phyloP scores from a whole-genome alignment of 2,329 filamentous ascomycete species.

The Lachnellula arida region DNA sequence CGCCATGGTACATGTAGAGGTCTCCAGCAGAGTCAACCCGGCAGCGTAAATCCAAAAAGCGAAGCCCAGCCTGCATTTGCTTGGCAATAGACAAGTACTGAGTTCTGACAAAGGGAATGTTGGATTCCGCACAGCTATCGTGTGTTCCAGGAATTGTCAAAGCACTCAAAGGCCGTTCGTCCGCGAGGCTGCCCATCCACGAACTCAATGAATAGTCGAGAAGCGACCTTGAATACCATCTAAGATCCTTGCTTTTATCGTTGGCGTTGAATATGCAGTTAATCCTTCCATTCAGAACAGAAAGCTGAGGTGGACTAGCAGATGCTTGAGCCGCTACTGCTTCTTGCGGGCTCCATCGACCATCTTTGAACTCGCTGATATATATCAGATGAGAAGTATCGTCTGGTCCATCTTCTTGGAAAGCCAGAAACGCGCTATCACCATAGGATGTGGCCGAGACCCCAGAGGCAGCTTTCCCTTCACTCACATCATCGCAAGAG shows the following conservation, averaged over 20 bases:
- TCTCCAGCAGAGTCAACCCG: slow-evolving; percentile 48
- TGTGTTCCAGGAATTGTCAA: slow-evolving; percentile 70
- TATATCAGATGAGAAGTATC: slow-evolving; percentile 20
- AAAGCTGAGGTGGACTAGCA: slow-evolving; percentile 20
- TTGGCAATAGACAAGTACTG: slow-evolving; percentile 58
- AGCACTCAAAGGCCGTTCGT: slow-evolving; percentile 53
- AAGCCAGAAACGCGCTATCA: slow-evolving; percentile 30
- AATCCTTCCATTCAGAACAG: slow-evolving; percentile 29
- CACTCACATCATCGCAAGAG: slow-evolving; percentile 31
- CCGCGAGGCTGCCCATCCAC: slow-evolving; percentile 61
- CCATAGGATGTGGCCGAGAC: slow-evolving; percentile 35
- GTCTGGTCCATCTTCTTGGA: slow-evolving; percentile 22
- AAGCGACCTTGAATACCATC: slow-evolving; percentile 35
- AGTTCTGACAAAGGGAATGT: slow-evolving; percentile 66
- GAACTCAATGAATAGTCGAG: slow-evolving; percentile 37
- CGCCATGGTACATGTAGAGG: slow-evolving; percentile 65
- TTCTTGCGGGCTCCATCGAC: slow-evolving; percentile 21
- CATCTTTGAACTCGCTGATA: slow-evolving; percentile 22
- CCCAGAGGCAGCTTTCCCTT: slow-evolving; percentile 31
- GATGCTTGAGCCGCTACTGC: slow-evolving; percentile 19
- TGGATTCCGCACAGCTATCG: slow-evolving; percentile 52
- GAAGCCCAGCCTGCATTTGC: slow-evolving; percentile 66
- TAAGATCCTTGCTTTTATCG: slow-evolving; percentile 29
- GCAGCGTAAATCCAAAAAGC: slow-evolving; percentile 69
- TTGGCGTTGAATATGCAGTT: slow-evolving; percentile 34